Percentiles rank a stretch among this genome's conserved stretches.
Evolutionary conservation across 75 land plant genomes (phyloP).

Genomic region (Selaginella moellendorffii): DNA sequence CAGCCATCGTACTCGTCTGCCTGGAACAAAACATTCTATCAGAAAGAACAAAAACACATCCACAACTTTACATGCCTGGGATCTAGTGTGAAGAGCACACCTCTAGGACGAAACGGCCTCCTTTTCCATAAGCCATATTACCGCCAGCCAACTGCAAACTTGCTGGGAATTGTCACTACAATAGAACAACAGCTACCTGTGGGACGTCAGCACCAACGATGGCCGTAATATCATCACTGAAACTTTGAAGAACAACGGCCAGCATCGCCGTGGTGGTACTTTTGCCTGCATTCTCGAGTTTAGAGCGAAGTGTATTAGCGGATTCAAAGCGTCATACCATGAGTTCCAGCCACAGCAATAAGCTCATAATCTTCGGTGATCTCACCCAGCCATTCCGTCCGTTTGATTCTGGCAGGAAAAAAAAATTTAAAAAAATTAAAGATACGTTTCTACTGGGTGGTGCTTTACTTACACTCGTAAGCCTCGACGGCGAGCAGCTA

Average conservation of each 20-base stretch:
- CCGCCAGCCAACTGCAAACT: constrained; percentile 34
- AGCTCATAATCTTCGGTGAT: constrained; percentile 34
- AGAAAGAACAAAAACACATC: too few relatives aligned
- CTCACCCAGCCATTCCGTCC: constrained; percentile 38
- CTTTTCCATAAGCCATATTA: constrained; percentile 32
- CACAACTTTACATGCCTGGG: too few relatives aligned
- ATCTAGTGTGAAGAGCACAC: constrained; percentile 24
- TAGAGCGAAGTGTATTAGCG: too few relatives aligned
- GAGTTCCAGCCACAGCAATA: constrained; percentile 58
- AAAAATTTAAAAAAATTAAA: too few relatives aligned
- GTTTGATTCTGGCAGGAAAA: constrained; percentile 32
- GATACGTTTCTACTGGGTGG: too few relatives aligned
- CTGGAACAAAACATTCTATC: constrained; percentile 22
- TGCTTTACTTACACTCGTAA: constrained; percentile 37
- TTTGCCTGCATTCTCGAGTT: constrained; percentile 52
- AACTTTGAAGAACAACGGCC: constrained; percentile 28
- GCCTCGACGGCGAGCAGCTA: constrained; percentile 26
- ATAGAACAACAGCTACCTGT: constrained; percentile 29
- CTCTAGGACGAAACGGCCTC: constrained; percentile 47
- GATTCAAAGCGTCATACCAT: too few relatives aligned
- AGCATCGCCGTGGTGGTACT: constrained; percentile 57
- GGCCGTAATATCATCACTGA: constrained; percentile 41
- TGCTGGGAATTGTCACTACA: not conserved
- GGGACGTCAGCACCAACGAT: constrained; percentile 61
- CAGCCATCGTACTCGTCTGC: constrained; percentile 67